These are phyloP conservation scores for Juglanconis sp. DNA, from an alignment of 2,329 filamentous ascomycete species.

Conservation along the genomic window DNA sequence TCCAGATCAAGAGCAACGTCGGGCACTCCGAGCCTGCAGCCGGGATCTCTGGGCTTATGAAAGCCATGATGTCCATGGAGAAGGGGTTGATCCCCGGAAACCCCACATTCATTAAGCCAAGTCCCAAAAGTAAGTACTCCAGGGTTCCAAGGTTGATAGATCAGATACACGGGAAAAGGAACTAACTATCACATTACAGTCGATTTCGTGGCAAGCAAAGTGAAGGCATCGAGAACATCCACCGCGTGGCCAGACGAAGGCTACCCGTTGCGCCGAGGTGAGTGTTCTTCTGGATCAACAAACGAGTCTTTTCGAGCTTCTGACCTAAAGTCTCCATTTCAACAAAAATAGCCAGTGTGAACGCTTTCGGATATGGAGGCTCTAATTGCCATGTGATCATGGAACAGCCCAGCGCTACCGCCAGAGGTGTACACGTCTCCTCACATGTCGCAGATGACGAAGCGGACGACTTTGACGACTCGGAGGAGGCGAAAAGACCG, in stretches of 20 bases:
- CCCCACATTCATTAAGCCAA: constrained; percentile 46
- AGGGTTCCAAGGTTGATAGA: too few relatives aligned
- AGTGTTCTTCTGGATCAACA: too few relatives aligned
- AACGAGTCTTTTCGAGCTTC: too few relatives aligned
- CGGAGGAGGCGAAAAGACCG: background rate
- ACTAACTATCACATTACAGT: too few relatives aligned
- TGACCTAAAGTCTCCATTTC: too few relatives aligned
- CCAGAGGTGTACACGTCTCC: too few relatives aligned
- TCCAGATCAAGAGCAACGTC: constrained; percentile 35
- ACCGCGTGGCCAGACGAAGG: background rate
- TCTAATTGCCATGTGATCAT: background rate
- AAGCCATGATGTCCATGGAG: constrained; percentile 48
- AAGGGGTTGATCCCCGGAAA: constrained; percentile 47
- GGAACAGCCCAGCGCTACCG: too few relatives aligned
- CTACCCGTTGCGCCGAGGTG: background rate
- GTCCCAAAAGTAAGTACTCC: too few relatives aligned
- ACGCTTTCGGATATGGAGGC: background rate
- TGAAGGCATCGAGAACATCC: background rate
- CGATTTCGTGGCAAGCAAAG: background rate
- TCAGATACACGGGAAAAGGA: too few relatives aligned
- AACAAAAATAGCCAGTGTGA: background rate
- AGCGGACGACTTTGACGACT: background rate
- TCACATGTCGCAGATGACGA: background rate
- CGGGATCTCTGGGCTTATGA: constrained; percentile 48
- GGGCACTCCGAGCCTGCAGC: constrained; percentile 48